These are phyloP conservation scores for Populus nigra DNA, from an alignment of 345 rosid species.

Conservation along the genomic window DNA sequence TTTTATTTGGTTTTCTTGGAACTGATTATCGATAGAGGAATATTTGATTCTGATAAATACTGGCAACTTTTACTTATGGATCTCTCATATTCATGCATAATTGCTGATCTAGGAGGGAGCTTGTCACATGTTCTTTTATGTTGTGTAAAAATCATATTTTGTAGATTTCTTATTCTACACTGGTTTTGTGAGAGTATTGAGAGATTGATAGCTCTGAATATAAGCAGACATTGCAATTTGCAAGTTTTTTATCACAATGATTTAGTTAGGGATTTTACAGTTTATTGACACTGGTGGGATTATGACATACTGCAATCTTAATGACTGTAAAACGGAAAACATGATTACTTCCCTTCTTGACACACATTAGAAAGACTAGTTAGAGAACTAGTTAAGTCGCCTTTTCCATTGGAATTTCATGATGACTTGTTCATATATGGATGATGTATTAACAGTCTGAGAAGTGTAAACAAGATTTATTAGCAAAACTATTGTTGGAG, in stretches of 20 bases:
- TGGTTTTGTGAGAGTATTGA: too few relatives aligned
- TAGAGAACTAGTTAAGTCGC: neutral
- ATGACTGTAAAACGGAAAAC: neutral
- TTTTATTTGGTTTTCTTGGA: neutral
- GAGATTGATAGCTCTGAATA: too few relatives aligned
- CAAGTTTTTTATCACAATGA: neutral
- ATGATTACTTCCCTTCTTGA: constrained; percentile 1
- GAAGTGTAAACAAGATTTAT: constrained; percentile 66
- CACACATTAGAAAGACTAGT: neutral
- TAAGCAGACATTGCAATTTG: neutral
- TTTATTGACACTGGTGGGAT: too few relatives aligned
- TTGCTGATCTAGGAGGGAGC: neutral
- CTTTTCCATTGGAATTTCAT: neutral
- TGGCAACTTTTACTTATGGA: neutral
- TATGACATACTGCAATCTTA: neutral
- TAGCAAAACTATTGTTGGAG: constrained; percentile 67
- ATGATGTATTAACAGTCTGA: constrained; percentile 55
- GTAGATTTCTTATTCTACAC: neutral
- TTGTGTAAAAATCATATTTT: neutral
- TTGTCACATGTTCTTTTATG: constrained; percentile 6
- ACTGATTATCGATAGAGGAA: neutral
- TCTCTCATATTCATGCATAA: neutral
- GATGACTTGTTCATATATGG: neutral
- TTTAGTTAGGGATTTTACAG: neutral
- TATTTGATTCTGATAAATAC: neutral